These are phyloP conservation scores for Hirschfeldia incana DNA, from an alignment of 345 rosid genomes.

Conservation along the genomic window DNA sequence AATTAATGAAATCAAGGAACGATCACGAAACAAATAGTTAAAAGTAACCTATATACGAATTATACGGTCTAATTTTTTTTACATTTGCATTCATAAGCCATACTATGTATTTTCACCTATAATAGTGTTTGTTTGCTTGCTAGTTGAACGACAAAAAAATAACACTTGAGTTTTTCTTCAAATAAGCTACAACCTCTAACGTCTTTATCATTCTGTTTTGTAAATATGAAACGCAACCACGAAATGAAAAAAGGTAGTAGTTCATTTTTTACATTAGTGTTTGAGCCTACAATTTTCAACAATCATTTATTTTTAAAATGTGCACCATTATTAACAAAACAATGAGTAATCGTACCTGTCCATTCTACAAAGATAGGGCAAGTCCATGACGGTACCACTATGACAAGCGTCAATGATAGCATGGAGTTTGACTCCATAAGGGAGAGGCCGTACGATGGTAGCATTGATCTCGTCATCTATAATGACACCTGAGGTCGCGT, in stretches of 20 bases:
- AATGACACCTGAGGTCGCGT: constrained; percentile 71
- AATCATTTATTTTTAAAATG: too few species aligned
- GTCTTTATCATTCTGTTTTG: not conserved
- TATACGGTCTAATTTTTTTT: not conserved
- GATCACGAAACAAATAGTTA: not conserved
- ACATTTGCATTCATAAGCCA: not conserved
- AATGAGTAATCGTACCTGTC: constrained; percentile 49
- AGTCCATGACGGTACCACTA: constrained; percentile 85
- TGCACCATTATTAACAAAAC: not conserved
- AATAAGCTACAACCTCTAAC: not conserved
- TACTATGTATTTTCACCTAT: not conserved
- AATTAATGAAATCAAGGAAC: not conserved
- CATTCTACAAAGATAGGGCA: constrained; percentile 86
- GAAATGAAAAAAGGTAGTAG: not conserved
- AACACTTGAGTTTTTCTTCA: too few species aligned
- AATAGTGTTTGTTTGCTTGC: not conserved
- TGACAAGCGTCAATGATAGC: constrained; percentile 91
- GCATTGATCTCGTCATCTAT: constrained; percentile 88
- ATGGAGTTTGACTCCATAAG: constrained; percentile 84
- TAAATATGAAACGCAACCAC: not conserved
- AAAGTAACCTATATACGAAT: not conserved
- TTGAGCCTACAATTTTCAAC: too few species aligned
- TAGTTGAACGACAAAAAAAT: too few species aligned
- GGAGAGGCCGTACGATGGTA: constrained; percentile 74
- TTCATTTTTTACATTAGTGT: too few species aligned